Conservation (phyloP, 208 protist genomes). For the Leishmania amazonensis region DNA sequence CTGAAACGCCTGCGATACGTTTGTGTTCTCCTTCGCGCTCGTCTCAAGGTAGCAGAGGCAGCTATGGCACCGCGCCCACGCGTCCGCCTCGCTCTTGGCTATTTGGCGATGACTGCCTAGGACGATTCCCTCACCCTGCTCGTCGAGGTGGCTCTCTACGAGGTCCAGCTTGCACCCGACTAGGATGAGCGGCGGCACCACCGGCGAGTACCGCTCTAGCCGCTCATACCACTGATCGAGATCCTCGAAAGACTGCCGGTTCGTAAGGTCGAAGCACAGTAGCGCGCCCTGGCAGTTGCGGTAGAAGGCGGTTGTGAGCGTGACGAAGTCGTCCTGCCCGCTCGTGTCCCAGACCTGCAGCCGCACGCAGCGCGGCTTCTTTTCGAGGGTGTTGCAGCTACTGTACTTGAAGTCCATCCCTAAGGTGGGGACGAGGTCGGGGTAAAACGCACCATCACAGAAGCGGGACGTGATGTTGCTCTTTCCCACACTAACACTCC, state of each 20-base stretch:
- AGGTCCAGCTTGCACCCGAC: constrained; percentile 89
- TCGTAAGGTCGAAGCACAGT: constrained; percentile 98
- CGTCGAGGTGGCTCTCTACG: constrained; percentile 56
- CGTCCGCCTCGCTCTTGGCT: constrained; percentile 78
- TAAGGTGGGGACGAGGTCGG: constrained; percentile 80
- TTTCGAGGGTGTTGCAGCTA: constrained; percentile 73
- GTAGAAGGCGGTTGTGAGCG: constrained; percentile 93
- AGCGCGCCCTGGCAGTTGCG: constrained; percentile 91
- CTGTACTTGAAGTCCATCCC: constrained; percentile 92
- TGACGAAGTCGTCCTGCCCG: constrained; percentile 89
- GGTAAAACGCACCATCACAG: constrained; percentile 85
- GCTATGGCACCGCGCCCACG: constrained; percentile 71
- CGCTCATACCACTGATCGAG: constrained; percentile 85
- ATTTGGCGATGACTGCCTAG: constrained; percentile 80
- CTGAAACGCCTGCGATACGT: constrained; percentile 83
- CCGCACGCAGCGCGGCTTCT: constrained; percentile 66
- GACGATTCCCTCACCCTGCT: constrained; percentile 61
- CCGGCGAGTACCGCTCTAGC: constrained; percentile 59
- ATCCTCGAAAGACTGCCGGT: constrained; percentile 85
- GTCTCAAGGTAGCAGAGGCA: constrained; percentile 90
- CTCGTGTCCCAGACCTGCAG: constrained; percentile 93
- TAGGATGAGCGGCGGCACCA: constrained; percentile 77
- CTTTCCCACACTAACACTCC: constrained; percentile 91
- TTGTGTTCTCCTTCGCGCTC: constrained; percentile 90
- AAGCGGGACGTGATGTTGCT: constrained; percentile 90